Evolutionary conservation across 176 grass and related monocot species (phyloP).

Genomic region (Paspalum notatum): DNA sequence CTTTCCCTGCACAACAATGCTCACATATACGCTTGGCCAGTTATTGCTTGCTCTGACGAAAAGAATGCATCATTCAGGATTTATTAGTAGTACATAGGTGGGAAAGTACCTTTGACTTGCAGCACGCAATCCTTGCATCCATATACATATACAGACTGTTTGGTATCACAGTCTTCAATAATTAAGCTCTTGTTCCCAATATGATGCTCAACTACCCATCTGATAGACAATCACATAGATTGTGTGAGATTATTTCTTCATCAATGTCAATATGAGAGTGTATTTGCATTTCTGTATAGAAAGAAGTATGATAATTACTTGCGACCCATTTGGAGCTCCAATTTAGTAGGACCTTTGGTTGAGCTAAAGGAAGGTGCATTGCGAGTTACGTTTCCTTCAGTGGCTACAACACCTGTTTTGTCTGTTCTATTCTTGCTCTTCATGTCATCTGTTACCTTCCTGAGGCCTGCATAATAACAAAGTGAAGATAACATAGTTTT

Average conservation of each 20-base stretch:
- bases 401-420: conserved; percentile 39
- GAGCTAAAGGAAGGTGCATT: conserved; percentile 27
- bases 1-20: conserved; percentile 50
- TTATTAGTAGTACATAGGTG: not conserved
- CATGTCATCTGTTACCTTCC: conserved; percentile 71
- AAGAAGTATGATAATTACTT: conserved; percentile 40
- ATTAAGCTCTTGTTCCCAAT: conserved; percentile 52
- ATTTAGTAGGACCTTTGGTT: conserved; percentile 45
- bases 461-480: conserved; percentile 44
- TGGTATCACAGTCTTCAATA: conserved; percentile 67
- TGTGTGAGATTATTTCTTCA: not conserved
- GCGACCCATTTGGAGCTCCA: conserved; percentile 76
- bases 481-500: not conserved
- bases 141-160: conserved; percentile 60
- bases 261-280: not conserved
- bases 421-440: conserved; percentile 66
- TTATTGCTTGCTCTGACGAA: conserved; percentile 7
- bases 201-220: conserved; percentile 66
- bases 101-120: conserved; percentile 59
- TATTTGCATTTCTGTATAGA: not conserved
- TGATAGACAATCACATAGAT: conserved; percentile 2
- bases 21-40: not conserved
- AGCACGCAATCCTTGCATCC: conserved; percentile 69
- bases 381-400: conserved; percentile 41
- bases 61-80: not conserved